These are phyloP conservation scores for Colletotrichum lini DNA, from an alignment of 2,329 filamentous ascomycete genomes.

Conservation along the genomic window DNA sequence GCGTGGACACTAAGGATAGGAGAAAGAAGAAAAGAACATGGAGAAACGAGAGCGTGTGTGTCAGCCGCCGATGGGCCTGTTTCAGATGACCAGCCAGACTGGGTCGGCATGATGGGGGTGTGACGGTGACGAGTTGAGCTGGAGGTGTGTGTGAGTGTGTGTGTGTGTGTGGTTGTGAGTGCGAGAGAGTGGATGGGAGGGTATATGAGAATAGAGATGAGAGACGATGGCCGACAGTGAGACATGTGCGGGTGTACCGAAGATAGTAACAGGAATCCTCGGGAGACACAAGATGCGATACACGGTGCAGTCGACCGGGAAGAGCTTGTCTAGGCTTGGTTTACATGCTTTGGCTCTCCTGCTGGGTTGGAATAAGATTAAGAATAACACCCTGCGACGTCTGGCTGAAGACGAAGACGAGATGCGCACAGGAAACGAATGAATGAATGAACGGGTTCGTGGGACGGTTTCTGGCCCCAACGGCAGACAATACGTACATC, in stretches of 20 bases:
- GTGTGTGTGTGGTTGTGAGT: conserved; percentile 2
- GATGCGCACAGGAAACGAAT: too few species aligned
- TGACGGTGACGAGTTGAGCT: conserved; percentile 12
- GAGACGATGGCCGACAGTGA: too few species aligned
- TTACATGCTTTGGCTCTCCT: too few species aligned
- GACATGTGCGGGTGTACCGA: too few species aligned
- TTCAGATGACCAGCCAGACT: conserved; percentile 41
- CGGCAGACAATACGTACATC: neutral
- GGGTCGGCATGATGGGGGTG: conserved; percentile 27
- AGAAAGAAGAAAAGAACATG: neutral
- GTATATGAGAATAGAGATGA: too few species aligned
- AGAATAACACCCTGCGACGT: too few species aligned
- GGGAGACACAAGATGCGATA: too few species aligned
- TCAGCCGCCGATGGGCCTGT: conserved; percentile 39
- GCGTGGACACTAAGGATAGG: neutral
- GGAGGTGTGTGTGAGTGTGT: conserved; percentile 7
- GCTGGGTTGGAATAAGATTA: too few species aligned
- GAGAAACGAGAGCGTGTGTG: conserved; percentile 24
- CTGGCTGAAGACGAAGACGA: too few species aligned
- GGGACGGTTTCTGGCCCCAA: neutral
- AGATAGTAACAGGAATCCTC: too few species aligned
- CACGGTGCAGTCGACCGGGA: too few species aligned
- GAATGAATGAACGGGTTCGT: neutral
- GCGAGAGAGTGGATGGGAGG: neutral
- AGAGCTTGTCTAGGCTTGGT: too few species aligned